A percentile compares a stretch with the other conserved stretches of the same genome.
Conservation (phyloP, 2,329 filamentous ascomycete genomes). For the Sclerotinia glacialis region DNA sequence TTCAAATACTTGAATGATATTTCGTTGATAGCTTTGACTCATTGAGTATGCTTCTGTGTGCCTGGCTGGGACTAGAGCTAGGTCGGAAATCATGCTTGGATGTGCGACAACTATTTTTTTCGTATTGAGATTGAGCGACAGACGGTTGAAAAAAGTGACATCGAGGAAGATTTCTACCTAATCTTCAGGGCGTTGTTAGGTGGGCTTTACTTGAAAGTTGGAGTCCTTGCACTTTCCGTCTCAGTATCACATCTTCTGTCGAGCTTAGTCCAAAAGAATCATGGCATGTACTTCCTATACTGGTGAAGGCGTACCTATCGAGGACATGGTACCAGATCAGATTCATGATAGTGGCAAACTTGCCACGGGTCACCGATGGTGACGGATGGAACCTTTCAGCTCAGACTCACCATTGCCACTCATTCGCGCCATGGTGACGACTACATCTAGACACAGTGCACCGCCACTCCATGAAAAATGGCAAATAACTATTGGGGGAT, state of each 20-base stretch:
- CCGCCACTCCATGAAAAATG: neutral
- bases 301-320: neutral
- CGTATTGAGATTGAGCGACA: too few species aligned
- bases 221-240: neutral
- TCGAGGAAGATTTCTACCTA: neutral
- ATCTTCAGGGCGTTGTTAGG: neutral
- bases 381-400: neutral
- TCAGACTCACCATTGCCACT: neutral
- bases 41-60: neutral
- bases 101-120: too few species aligned
- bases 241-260: neutral
- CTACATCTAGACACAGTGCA: neutral
- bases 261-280: neutral
- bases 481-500: neutral
- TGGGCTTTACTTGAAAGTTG: too few species aligned
- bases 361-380: neutral
- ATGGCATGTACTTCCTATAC: neutral
- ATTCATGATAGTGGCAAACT: neutral
- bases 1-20: neutral
- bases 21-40: neutral
- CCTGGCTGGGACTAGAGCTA: neutral
- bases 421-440: neutral
- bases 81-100: neutral
- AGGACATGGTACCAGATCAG: neutral
- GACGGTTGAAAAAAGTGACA: too few species aligned